Evolutionary conservation across 345 rosid genomes (phyloP), one percentile per base, ranked within the genome.

Genomic region (Cardamine occulta): DNA sequence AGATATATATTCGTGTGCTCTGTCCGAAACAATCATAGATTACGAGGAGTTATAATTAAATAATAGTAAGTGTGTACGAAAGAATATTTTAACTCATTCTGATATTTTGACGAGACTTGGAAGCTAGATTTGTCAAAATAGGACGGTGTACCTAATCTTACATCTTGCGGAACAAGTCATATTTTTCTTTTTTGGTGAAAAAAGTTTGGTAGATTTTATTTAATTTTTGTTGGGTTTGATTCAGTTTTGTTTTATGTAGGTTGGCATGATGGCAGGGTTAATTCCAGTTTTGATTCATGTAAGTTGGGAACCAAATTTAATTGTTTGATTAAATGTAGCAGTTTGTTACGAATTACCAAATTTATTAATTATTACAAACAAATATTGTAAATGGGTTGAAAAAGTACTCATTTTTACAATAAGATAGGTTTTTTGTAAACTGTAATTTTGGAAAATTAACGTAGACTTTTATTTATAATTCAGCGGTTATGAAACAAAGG

Each of bases 131-230:
- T 49, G 77, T 78, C 77, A 78, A 72, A 71, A 12, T 31, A 6
- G 13, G 77, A 78, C 35, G 81, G 81, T 78, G 63, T 56, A 72
- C 63, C 81, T 72, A 78, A 72, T 66, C 34, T 49, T 15, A 7
- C 51, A 59, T 10, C 77, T 58, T 72, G 73, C 59, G 63, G 73
- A 78, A 72, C 73, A 72, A 72, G 81, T 72, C 74, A 59, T 8
- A 10, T 8, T 23, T 60, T 40, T 61, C 2, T 29, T 39, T 59
- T 51, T 4, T 42, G 69, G 39, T 52, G 68, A 75, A 28, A 19
- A 10, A 14, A 0, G 48, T 67, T 67, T 23, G 26, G 70, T 66
- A 12, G 2, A 32, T 28, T 65, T 17, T 11, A 17, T 17, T 52
- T 18, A 7, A 24, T 24, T 37, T 11, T 28, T 42, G 0, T 37